A percentile compares a stretch with the other conserved stretches of the same genome.
Conservation (phyloP, 768 basidiomycete species). For the Naganishia vaughanmartiniae region DNA sequence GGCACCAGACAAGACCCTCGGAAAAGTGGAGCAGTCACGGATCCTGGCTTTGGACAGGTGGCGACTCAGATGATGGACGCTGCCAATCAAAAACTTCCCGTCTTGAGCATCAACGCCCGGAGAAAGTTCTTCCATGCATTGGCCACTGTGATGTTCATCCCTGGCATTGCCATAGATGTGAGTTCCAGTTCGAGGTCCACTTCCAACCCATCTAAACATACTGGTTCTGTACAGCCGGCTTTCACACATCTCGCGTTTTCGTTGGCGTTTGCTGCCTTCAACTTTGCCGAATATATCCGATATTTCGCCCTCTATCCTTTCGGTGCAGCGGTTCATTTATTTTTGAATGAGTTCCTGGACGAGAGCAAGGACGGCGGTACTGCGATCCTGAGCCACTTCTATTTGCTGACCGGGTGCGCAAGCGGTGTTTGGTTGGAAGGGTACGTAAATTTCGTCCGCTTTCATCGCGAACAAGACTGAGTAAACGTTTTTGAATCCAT, state of each 20-base stretch:
- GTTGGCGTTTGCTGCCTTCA: conserved; percentile 89
- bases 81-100: conserved; percentile 85
- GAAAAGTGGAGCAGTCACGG: neutral
- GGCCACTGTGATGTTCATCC: conserved; percentile 93
- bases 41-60: conserved; percentile 35
- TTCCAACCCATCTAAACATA: neutral
- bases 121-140: conserved; percentile 96
- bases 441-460: conserved; percentile 55
- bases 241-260: conserved; percentile 95
- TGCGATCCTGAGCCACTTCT: conserved; percentile 95
- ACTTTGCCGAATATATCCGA: conserved; percentile 93
- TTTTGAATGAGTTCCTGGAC: conserved; percentile 97
- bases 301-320: conserved; percentile 98
- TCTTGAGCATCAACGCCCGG: conserved; percentile 81
- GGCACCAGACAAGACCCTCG: neutral
- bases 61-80: conserved; percentile 61
- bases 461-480: neutral
- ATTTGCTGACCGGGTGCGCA: conserved; percentile 91
- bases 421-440: conserved; percentile 93
- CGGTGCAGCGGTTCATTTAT: conserved; percentile 85
- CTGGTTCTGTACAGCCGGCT: conserved; percentile 66
- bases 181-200: conserved; percentile 48
- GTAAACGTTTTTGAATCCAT: conserved; percentile 3
- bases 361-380: conserved; percentile 83
- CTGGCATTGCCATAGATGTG: conserved; percentile 88